Evolutionary conservation across 176 grass and related monocot species (phyloP).

Genomic region (Zea mays): Zm-B73-REFERENCE-NAM-5.0 NC_050097.1:13439001-13439500

Average conservation of each 20-base stretch:
- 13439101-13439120: background rate
- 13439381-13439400: too few species aligned
- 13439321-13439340: slow-evolving; percentile 62
- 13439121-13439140: background rate
- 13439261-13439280: background rate
- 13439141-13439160: background rate
- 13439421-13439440: too few species aligned
- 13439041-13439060: background rate
- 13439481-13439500: slow-evolving; percentile 86
- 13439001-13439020: background rate
- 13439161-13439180: background rate
- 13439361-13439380: too few species aligned
- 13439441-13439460: too few species aligned
- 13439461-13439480: too few species aligned
- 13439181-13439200: background rate
- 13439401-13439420: too few species aligned
- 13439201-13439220: background rate
- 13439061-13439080: background rate
- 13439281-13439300: too few species aligned
- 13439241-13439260: background rate
- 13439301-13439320: background rate
- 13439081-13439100: background rate
- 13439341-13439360: slow-evolving; percentile 84
- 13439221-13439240: background rate
- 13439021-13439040: background rate